Evolutionary conservation across 257 asterid species (phyloP), one percentile per base, ranked within the genome.

Genomic region (Eustoma russellianum): DNA sequence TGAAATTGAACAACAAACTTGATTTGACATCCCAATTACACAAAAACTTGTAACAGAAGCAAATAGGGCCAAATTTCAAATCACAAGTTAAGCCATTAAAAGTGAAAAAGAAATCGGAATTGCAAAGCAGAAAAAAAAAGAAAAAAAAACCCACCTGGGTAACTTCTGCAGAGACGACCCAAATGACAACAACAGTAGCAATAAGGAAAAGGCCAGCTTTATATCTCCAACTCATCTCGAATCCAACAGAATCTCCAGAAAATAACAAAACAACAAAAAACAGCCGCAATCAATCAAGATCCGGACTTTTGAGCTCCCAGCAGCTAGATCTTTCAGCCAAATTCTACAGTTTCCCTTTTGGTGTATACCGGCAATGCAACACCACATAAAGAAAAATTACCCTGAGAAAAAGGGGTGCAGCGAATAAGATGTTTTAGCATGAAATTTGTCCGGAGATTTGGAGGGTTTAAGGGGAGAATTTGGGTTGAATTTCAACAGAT

Each of bases 101-200:
- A 34, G 17, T 48, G 54, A 24, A 34, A 10, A 55, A 30, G 41
- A 34, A 55, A 24, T 17, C 33, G 13, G 28, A 46, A 33, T 46
- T 53, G 3, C 48, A 28, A 60, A 48, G 7, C 6, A 6, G 55
- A 41, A 47, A 14, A 41, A 18, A 41, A n/a, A n/a, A n/a, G n/a
- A n/a, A n/a, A n/a, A 40, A 41, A 48, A 33, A 56, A 17, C 50
- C 28, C 50, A 91, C 98, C 98, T 91, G 98, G 40, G 98, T 91
- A 62, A 91, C 96, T 82, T 91, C 98, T 30, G 98, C 98, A 24
- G 98, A 91, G 68, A 95, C 78, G 54, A 91, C 98, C 98, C 98
- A 91, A 66, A 91, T 91, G 64, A 88, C 61, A 59, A 91, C 98
- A 52, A 91, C 98, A 53, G 94, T 81, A 55, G 88, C 91, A 76